Conservation (phyloP, 129 eudicot genomes). For the Pulicaria dysenterica region DNA sequence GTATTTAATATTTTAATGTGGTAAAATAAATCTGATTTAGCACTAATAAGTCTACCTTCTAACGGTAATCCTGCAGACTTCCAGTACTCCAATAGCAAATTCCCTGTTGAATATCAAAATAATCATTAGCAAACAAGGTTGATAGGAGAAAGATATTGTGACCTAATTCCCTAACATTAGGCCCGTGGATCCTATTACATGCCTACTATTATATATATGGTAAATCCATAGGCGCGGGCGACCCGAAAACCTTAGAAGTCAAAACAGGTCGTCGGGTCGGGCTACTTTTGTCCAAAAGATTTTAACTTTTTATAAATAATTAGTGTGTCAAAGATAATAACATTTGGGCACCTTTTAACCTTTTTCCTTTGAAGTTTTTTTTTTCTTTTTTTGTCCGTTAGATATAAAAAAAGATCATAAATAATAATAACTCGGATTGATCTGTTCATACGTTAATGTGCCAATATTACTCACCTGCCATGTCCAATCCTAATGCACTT, state of each 20-base stretch:
- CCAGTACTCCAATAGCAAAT: conserved; percentile 77
- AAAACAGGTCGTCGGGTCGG: too few species aligned
- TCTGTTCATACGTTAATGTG: neutral
- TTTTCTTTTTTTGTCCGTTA: neutral
- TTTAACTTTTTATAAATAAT: neutral
- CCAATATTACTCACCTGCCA: conserved; percentile 59
- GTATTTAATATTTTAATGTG: too few species aligned
- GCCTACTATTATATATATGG: too few species aligned
- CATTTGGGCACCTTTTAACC: conserved; percentile 8
- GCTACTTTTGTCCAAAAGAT: neutral
- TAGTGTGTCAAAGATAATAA: neutral
- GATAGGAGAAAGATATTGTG: too few species aligned
- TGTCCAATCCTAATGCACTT: conserved; percentile 85
- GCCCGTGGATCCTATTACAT: too few species aligned
- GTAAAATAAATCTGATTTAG: neutral
- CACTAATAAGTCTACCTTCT: conserved; percentile 46
- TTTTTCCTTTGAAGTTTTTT: neutral
- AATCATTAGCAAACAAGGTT: neutral
- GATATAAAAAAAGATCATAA: neutral
- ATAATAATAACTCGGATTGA: neutral
- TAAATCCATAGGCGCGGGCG: too few species aligned
- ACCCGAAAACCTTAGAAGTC: too few species aligned
- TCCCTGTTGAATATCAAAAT: conserved; percentile 46
- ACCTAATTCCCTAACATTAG: too few species aligned
- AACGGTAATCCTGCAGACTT: conserved; percentile 63